Percentiles rank a stretch among this genome's conserved stretches.
phyloP scores from a whole-genome alignment of 2,329 filamentous ascomycete genomes.

The Fusarium sp. region DNA sequence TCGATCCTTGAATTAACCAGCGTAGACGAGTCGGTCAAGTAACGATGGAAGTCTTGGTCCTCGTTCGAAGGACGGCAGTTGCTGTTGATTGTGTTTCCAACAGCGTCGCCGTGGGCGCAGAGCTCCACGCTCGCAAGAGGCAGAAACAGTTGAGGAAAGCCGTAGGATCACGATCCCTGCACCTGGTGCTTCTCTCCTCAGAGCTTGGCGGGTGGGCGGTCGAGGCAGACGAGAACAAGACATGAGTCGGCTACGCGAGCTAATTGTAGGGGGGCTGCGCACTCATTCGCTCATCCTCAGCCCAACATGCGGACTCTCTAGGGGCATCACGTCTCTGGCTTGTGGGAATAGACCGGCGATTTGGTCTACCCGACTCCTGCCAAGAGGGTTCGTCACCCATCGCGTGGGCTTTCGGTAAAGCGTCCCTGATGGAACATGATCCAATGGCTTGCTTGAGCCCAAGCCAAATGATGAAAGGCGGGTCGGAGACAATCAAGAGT shows the following conservation, averaged over 20 bases:
- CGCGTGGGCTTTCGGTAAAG: conserved; percentile 16
- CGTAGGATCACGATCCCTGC: conserved; percentile 45
- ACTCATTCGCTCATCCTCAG: conserved; percentile 17
- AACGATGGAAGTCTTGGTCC: conserved; percentile 15
- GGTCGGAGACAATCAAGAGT: conserved; percentile 29
- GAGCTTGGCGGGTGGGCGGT: conserved; percentile 34
- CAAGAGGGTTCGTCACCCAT: conserved; percentile 29
- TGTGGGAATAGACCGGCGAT: conserved; percentile 31
- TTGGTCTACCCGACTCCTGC: conserved; percentile 8
- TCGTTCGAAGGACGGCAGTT: conserved; percentile 30
- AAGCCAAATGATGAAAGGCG: conserved; percentile 11
- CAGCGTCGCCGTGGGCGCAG: conserved; percentile 22
- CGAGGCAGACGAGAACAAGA: conserved; percentile 33
- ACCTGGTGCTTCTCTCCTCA: conserved; percentile 34
- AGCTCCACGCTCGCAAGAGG: conserved; percentile 24
- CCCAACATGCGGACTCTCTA: conserved; percentile 11
- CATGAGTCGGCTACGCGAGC: conserved; percentile 19
- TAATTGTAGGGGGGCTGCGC: conserved; percentile 29
- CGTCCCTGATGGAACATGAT: conserved; percentile 7
- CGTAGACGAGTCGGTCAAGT: conserved; percentile 14
- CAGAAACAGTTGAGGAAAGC: conserved; percentile 34
- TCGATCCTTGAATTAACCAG: not conserved
- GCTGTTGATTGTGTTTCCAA: conserved; percentile 12
- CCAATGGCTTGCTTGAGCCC: conserved; percentile 17
- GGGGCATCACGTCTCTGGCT: conserved; percentile 3